Conservation (phyloP, 1,284 basidiomycete species). For the Puccinia triticina region DNA sequence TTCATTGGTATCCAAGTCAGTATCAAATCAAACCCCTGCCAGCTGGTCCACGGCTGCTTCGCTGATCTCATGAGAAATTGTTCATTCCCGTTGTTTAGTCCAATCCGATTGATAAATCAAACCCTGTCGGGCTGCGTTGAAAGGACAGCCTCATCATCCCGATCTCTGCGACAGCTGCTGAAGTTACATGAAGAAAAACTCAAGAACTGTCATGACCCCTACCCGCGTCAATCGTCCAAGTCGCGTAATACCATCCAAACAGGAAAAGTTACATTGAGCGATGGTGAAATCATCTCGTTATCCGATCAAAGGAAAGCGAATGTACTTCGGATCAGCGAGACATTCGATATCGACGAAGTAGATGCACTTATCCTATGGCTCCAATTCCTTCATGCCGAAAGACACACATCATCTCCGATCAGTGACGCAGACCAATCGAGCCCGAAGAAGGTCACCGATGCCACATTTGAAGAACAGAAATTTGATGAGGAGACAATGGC, state of each 20-base stretch:
- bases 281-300: constrained; percentile 21
- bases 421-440: background rate
- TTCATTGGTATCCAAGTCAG: constrained; percentile 20
- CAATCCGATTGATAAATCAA: constrained; percentile 41
- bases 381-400: constrained; percentile 31
- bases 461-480: constrained; percentile 9
- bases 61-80: background rate
- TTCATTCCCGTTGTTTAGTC: background rate
- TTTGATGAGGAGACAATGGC: constrained; percentile 30
- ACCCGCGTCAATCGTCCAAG: constrained; percentile 35
- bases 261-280: constrained; percentile 31
- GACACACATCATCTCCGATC: background rate
- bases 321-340: constrained; percentile 36
- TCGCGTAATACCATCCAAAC: constrained; percentile 24
- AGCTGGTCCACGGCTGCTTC: background rate
- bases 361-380: constrained; percentile 43
- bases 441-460: constrained; percentile 6
- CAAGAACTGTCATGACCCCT: constrained; percentile 43
- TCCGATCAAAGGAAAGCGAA: constrained; percentile 39
- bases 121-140: constrained; percentile 35
- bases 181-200: constrained; percentile 45
- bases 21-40: background rate
- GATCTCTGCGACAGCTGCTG: constrained; percentile 28
- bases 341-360: constrained; percentile 35
- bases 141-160: constrained; percentile 30